Percentiles rank a stretch among this genome's conserved stretches.
Evolutionary conservation across 2,329 filamentous ascomycete species (phyloP).

Genomic region (Macrophomina tecta): DNA sequence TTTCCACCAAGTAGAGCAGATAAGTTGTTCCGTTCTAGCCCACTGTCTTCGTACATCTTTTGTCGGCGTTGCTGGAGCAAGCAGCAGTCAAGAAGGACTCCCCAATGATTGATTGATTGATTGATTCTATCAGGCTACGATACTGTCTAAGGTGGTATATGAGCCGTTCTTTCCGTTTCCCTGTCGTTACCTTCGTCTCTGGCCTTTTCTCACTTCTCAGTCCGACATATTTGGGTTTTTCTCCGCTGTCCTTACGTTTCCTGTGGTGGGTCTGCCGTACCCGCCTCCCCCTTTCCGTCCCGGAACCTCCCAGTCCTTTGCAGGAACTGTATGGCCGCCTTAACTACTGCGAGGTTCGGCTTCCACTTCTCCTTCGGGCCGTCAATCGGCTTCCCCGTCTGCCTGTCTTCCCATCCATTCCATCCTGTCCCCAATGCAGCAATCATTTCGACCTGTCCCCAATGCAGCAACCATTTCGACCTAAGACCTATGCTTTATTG

Average conservation of each 20-base stretch:
- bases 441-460: too few relatives aligned
- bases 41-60: too few relatives aligned
- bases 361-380: constrained; percentile 12
- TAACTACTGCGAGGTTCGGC: constrained; percentile 2
- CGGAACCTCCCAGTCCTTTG: background rate
- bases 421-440: too few relatives aligned
- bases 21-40: too few relatives aligned
- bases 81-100: too few relatives aligned
- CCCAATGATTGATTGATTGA: background rate
- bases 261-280: background rate
- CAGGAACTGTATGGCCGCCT: constrained; percentile 1
- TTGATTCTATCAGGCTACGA: constrained; percentile 19
- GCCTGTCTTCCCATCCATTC: background rate
- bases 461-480: too few relatives aligned
- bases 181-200: background rate
- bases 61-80: too few relatives aligned
- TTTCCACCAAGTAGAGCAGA: too few relatives aligned
- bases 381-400: constrained; percentile 2
- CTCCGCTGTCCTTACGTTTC: too few relatives aligned
- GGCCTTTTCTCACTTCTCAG: background rate
- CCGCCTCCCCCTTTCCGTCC: background rate
- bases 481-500: too few relatives aligned
- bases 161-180: background rate
- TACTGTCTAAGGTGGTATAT: background rate
- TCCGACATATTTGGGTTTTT: too few relatives aligned